phyloP scores from a whole-genome alignment of 768 basidiomycete species.

The Filobasidium wieringae region DNA sequence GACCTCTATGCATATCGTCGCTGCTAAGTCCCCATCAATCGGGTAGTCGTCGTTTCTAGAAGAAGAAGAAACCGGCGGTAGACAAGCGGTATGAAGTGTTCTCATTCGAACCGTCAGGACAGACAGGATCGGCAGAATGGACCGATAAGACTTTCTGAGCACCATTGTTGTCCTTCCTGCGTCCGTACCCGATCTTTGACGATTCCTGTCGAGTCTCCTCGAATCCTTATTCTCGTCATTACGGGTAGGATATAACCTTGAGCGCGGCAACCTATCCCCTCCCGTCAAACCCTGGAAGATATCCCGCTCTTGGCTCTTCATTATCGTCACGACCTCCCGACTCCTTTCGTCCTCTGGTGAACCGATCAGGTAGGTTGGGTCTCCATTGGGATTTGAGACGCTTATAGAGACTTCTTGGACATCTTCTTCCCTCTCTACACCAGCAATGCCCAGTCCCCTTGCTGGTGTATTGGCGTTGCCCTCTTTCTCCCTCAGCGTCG shows the following conservation, averaged over 20 bases:
- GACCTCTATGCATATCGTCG: slow-evolving; percentile 10
- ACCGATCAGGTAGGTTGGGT: too few species aligned
- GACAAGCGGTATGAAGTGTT: not conserved
- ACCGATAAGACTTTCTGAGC: slow-evolving; percentile 6
- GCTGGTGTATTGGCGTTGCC: not conserved
- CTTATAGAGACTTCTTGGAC: not conserved
- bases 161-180: not conserved
- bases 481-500: slow-evolving; percentile 4
- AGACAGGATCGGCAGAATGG: slow-evolving; percentile 5
- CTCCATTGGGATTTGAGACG: not conserved
- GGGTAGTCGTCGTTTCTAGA: not conserved
- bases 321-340: not conserved
- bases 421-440: not conserved
- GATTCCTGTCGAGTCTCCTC: not conserved
- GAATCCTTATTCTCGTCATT: not conserved
- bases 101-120: slow-evolving; percentile 8
- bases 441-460: not conserved
- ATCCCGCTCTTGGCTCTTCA: not conserved
- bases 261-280: not conserved
- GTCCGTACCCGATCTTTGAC: not conserved
- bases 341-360: not conserved
- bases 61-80: not conserved
- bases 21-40: not conserved
- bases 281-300: not conserved
- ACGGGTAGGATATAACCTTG: not conserved